A percentile compares a stretch with the other conserved stretches of the same genome.
phyloP scores from a whole-genome alignment of 1,139 yeast species.

The Nakaseomyces delphensis region DNA sequence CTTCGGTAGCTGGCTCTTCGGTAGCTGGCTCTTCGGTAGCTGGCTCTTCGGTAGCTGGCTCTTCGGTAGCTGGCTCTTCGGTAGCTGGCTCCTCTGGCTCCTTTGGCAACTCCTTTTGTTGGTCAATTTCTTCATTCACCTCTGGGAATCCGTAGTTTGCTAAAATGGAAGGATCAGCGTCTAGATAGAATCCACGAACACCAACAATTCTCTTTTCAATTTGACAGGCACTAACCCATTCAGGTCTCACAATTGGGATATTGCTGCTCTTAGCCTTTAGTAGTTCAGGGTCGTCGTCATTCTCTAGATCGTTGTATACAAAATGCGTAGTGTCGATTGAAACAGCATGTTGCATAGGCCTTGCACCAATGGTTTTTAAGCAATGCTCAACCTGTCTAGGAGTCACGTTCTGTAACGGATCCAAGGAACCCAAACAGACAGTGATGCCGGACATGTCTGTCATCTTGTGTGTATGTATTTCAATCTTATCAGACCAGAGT shows the following conservation, averaged over 20 bases:
- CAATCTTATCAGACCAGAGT: constrained; percentile 57
- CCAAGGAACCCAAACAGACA: constrained; percentile 78
- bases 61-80: constrained; percentile 17
- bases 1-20: constrained; percentile 6
- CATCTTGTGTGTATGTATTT: constrained; percentile 86
- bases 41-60: constrained; percentile 41
- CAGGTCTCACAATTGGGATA: constrained; percentile 92
- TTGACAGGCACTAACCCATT: constrained; percentile 94
- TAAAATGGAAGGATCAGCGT: constrained; percentile 34
- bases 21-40: constrained; percentile 7
- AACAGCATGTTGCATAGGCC: constrained; percentile 63
- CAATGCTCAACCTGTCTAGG: constrained; percentile 55
- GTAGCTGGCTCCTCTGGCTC: neutral
- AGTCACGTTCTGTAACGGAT: constrained; percentile 49
- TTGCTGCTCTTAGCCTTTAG: constrained; percentile 76
- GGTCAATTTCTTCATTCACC: constrained; percentile 10
- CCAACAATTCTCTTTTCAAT: constrained; percentile 84
- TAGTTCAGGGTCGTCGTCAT: constrained; percentile 29
- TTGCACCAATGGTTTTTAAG: constrained; percentile 70
- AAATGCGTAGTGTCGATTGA: constrained; percentile 92
- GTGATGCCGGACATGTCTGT: constrained; percentile 91
- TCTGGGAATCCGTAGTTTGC: constrained; percentile 30
- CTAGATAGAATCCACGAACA: constrained; percentile 73
- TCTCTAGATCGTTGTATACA: constrained; percentile 54
- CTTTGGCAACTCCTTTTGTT: neutral